Evolutionary conservation across 345 rosid genomes (phyloP), one percentile per base, ranked within the genome.

Genomic region (Sisymbrium irio): DNA sequence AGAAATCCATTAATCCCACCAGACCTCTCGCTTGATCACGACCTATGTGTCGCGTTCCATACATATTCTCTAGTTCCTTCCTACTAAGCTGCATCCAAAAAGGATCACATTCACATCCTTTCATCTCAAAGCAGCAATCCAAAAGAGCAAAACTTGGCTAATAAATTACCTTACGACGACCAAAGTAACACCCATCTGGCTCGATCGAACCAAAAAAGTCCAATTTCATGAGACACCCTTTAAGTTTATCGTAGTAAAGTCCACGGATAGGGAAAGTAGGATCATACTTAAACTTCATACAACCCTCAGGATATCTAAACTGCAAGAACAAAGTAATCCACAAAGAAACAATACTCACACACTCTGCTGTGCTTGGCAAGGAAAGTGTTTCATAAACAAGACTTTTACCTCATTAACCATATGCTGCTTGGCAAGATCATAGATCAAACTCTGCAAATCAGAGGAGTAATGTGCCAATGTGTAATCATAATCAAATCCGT

Each of bases 181-280:
- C 96, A 76, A 82, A 94, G 78, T 88, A 91, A 87, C 99, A 94
- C 44, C 99, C 99, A 62, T 91, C 93, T 28, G 85, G 89, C 82
- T 94, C 99, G 60, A 94, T 94, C 5, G 97, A 94, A 54, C 99
- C 99, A 82, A 94, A 94, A 83, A 94, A 94, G 83, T 94, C 99
- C 83, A 91, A 74, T 82, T 94, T 94, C 85, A 91, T 77, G 27
- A 94, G 96, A 66, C 92, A 94, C 0, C 96, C 98, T 50, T 85
- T 90, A 68, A 71, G 85, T 89, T 82, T 94, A 70, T 91, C 98
- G 67, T 88, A 94, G 77, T 87, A 87, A 41, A 94, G 79, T 17
- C 98, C 98, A 73, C 98, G 83, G 71, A 94, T 94, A 0, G 97
- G 97, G 78, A 94, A 94, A 46, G 85, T 81, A 35, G 89, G 85